Percentiles rank a stretch among this genome's conserved stretches.
Conservation (phyloP, 2,329 filamentous ascomycete species). For the Cladosporium sp. region DNA sequence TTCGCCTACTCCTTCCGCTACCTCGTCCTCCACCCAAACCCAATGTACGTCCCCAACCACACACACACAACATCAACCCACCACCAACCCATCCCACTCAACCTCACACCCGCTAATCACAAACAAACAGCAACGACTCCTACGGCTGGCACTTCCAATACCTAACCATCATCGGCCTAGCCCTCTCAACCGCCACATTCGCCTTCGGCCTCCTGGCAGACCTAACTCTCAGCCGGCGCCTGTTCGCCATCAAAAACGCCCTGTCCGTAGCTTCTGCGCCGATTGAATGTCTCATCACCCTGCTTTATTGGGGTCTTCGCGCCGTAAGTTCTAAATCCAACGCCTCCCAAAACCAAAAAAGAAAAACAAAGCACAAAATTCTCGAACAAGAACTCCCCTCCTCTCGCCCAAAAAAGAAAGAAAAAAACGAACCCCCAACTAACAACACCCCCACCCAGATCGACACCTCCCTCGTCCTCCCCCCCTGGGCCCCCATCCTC, state of each 20-base stretch:
- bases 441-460: slow-evolving; percentile 24
- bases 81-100: slow-evolving; percentile 23
- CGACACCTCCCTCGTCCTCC: slow-evolving; percentile 51
- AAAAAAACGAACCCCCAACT: too few species aligned
- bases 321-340: slow-evolving; percentile 36
- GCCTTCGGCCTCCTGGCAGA: slow-evolving; percentile 59
- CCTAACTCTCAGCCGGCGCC: slow-evolving; percentile 50
- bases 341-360: not conserved
- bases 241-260: slow-evolving; percentile 64
- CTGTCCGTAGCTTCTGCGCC: slow-evolving; percentile 63
- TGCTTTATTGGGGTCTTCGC: slow-evolving; percentile 68
- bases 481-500: slow-evolving; percentile 37
- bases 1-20: slow-evolving; percentile 43
- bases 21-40: slow-evolving; percentile 33
- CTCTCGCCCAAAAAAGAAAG: too few species aligned
- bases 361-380: not conserved
- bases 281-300: slow-evolving; percentile 64
- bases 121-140: slow-evolving; percentile 42
- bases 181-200: slow-evolving; percentile 58
- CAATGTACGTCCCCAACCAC: slow-evolving; percentile 26
- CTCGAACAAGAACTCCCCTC: too few species aligned
- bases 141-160: slow-evolving; percentile 69
- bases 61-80: slow-evolving; percentile 15
- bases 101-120: too few species aligned
- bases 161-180: slow-evolving; percentile 68